Percentiles rank a stretch among this genome's conserved stretches.
phyloP scores from a whole-genome alignment of 2,329 filamentous ascomycete genomes.

The Stagonosporopsis chrysanthemi region DNA sequence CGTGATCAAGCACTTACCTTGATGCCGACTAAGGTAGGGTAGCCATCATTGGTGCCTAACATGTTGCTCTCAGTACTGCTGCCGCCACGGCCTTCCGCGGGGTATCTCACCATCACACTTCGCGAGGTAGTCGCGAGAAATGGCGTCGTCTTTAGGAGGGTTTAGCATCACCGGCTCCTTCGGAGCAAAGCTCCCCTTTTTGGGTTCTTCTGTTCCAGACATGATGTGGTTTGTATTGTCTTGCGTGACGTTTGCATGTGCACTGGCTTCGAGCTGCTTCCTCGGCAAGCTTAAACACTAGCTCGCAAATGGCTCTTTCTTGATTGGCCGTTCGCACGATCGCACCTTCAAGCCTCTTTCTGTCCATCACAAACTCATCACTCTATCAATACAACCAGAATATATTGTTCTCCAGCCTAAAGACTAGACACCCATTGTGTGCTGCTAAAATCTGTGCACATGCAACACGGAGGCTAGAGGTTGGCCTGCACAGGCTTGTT shows the following conservation, averaged over 20 bases:
- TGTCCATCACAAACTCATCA: neutral
- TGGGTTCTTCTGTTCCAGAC: slow-evolving; percentile 43
- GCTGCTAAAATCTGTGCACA: neutral
- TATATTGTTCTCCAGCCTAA: neutral
- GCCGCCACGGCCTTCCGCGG: slow-evolving; percentile 2
- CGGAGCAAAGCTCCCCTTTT: slow-evolving; percentile 72
- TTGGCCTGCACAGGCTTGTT: slow-evolving; percentile 46
- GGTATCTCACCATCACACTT: slow-evolving; percentile 77
- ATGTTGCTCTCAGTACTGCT: slow-evolving; percentile 1
- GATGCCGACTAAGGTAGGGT: slow-evolving; percentile 67
- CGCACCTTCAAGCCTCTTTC: neutral
- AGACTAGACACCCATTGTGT: neutral
- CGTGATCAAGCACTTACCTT: slow-evolving; percentile 51
- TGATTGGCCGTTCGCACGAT: slow-evolving; percentile 4
- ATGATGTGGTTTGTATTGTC: slow-evolving; percentile 26
- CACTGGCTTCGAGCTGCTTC: neutral
- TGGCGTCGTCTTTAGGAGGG: slow-evolving; percentile 86
- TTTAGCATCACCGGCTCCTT: slow-evolving; percentile 78
- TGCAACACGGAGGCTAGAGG: neutral
- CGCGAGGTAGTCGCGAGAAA: slow-evolving; percentile 79
- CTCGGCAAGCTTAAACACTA: slow-evolving; percentile 11
- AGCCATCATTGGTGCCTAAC: slow-evolving; percentile 68
- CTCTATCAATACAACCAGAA: neutral
- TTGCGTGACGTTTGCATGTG: slow-evolving; percentile 12
- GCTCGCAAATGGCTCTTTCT: neutral